Base-by-base conservation (phyloP, 2,329 filamentous ascomycete genomes). In the Clathrospora elynae region DNA sequence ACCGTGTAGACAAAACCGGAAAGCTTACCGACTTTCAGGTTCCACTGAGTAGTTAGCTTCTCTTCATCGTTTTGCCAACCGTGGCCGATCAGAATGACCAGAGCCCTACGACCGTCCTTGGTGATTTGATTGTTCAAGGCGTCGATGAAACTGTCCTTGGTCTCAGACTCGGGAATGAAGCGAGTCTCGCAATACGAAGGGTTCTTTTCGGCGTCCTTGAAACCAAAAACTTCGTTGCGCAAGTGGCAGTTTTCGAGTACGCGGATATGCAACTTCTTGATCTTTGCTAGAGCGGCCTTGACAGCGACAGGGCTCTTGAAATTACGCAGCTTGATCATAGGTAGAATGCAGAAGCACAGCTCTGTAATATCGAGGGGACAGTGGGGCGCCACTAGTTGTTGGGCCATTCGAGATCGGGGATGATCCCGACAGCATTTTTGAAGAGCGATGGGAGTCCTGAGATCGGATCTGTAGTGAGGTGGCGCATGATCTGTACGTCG, bases 161-260 rank as follows among this genome's bases (percentile, higher is more conserved):
- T 16, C 28, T 30, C 13, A 13, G n/a, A n/a, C 16, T 16, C 28
- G 16, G n/a, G n/a, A 5, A 30, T 9, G 13, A 30, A 30, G 28
- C 28, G 28, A 10, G 28, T 30, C 28, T 30, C 5, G 12, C 28
- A 30, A 14, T 30, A 30, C 3, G 16, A 9, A 13, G 28, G 16
- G 28, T 30, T 30, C 13, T 30, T 30, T 13, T 30, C 28, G 4
- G 28, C 28, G 12, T 30, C 28, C n/a, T 14, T 7, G n/a, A 16
- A 30, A 16, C 6, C 10, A 16, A 7, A 14, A 6, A 11, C 13
- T 10, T 40, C 14, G 19, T 40, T 40, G 18, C 36, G 36, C 36
- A 32, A 32, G 28, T 42, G 39, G 31, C 39, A 35, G 16, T 22
- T 30, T 11, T 42, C 39, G 31, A 28, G 23, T 13, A 35, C 11